Evolutionary conservation across 176 grass and related monocot species (phyloP).

Genomic region (Chloris gayana): DNA sequence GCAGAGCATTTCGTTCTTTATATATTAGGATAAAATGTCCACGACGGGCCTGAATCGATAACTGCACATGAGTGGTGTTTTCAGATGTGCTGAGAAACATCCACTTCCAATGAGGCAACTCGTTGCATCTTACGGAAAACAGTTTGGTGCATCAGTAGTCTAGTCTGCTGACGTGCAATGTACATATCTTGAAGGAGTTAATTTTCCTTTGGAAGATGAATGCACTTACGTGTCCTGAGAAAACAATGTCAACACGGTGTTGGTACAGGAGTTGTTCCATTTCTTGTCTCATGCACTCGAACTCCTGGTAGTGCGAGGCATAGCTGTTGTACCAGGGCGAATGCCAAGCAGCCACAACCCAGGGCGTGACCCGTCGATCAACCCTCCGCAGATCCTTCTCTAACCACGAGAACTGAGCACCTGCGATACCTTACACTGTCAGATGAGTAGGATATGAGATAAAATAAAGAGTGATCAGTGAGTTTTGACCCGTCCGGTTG

Average conservation of each 20-base stretch:
- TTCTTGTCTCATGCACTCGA: constrained; percentile 91
- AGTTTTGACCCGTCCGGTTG: constrained; percentile 59
- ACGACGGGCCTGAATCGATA: background rate
- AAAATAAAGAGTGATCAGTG: too few relatives aligned
- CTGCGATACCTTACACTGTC: too few relatives aligned
- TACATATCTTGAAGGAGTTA: background rate
- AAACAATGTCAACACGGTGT: constrained; percentile 75
- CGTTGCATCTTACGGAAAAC: background rate
- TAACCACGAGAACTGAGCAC: constrained; percentile 70
- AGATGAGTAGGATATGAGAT: too few relatives aligned
- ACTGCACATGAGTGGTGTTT: background rate
- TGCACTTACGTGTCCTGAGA: constrained; percentile 79
- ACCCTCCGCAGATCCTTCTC: constrained; percentile 61
- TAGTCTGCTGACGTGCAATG: background rate
- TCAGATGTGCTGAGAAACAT: background rate
- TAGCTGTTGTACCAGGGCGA: constrained; percentile 98
- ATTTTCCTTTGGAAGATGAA: background rate
- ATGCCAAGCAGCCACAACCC: constrained; percentile 85
- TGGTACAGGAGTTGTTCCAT: constrained; percentile 82
- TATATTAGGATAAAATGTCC: background rate
- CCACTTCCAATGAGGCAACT: background rate
- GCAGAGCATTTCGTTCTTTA: background rate
- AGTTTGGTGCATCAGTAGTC: too few relatives aligned
- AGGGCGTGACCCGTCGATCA: constrained; percentile 72
- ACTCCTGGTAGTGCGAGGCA: constrained; percentile 87